These are phyloP conservation scores for Marasmius oreades DNA, from an alignment of 1,284 basidiomycete genomes.

Conservation along the genomic window DNA sequence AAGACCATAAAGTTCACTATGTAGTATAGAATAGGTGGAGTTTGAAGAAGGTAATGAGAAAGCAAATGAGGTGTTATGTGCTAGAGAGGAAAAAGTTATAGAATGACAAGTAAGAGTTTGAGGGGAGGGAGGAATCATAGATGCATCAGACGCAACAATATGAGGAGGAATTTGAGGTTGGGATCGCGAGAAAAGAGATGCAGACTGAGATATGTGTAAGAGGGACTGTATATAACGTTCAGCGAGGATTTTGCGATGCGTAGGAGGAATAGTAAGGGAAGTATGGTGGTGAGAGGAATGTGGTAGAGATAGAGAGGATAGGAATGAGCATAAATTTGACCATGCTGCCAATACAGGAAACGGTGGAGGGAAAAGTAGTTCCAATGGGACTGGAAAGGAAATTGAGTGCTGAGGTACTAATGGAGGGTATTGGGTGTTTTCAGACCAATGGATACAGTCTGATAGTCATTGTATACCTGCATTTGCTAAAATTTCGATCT, in stretches of 20 bases:
- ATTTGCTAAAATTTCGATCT: background rate
- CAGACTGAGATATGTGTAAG: background rate
- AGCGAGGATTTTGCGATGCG: background rate
- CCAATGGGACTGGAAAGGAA: background rate
- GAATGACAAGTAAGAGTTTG: background rate
- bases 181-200: background rate
- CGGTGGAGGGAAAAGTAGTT: background rate
- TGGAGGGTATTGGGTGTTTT: background rate
- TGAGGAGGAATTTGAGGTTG: background rate
- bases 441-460: background rate
- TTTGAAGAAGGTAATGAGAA: background rate
- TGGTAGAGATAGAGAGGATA: background rate
- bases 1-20: background rate
- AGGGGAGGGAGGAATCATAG: background rate
- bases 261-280: background rate
- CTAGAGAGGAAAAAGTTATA: background rate
- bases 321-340: background rate
- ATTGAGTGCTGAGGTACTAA: background rate
- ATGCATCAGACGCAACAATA: background rate
- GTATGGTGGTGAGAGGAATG: background rate
- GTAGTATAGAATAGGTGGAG: background rate
- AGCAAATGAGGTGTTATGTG: background rate
- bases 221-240: background rate
- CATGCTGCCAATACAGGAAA: background rate
- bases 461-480: background rate